A percentile compares a stretch with the other conserved stretches of the same genome.
phyloP scores from a whole-genome alignment of 805 yeast species.

The Metschnikowia lachancei region DNA sequence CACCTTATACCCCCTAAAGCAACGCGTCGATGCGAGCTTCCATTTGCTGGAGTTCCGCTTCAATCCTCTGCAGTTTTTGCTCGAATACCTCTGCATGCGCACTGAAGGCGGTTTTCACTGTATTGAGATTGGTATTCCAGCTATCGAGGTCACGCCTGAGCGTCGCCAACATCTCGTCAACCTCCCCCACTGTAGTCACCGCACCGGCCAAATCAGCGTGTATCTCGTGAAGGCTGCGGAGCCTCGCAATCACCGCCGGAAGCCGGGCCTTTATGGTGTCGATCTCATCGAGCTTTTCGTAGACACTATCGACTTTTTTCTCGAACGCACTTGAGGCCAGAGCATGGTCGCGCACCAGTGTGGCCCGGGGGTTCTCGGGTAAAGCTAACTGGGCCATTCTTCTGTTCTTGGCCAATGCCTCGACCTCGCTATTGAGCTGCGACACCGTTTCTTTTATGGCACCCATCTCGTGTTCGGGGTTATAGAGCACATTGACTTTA shows the following conservation, averaged over 20 bases:
- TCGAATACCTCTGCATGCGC: slow-evolving; percentile 23
- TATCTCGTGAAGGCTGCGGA: slow-evolving; percentile 31
- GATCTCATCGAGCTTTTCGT: slow-evolving; percentile 26
- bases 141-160: slow-evolving; percentile 26
- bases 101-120: slow-evolving; percentile 26
- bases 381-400: slow-evolving; percentile 18
- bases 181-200: slow-evolving; percentile 22
- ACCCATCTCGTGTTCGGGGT: slow-evolving; percentile 32
- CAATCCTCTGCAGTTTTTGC: slow-evolving; percentile 7
- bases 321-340: slow-evolving; percentile 11
- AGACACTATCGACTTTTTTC: slow-evolving; percentile 27
- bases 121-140: slow-evolving; percentile 31
- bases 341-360: neutral
- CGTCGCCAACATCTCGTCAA: slow-evolving; percentile 29
- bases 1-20: neutral
- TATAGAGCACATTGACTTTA: slow-evolving; percentile 33
- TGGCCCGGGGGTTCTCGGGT: slow-evolving; percentile 1
- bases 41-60: slow-evolving; percentile 4
- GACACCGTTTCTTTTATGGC: slow-evolving; percentile 26
- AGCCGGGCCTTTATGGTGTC: slow-evolving; percentile 22
- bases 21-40: slow-evolving; percentile 7
- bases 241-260: slow-evolving; percentile 28
- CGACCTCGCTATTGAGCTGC: slow-evolving; percentile 27
- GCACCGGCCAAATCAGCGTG: slow-evolving; percentile 34
- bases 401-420: slow-evolving; percentile 22